Base-by-base conservation (phyloP, 176 grass and related monocot species). In the Lolium rigidum region DNA sequence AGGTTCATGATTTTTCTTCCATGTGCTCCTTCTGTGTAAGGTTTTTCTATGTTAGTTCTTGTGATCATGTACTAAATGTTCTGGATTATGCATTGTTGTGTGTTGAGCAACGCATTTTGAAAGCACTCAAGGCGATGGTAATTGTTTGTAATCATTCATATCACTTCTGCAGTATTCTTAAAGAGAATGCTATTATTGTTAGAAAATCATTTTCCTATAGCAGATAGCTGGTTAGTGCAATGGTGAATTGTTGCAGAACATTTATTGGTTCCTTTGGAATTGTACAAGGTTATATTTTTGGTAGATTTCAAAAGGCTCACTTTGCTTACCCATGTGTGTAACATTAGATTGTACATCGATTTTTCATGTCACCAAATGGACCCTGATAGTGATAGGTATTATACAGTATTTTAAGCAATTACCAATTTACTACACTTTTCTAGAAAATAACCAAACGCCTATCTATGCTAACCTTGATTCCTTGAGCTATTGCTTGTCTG, bases 181-280 rank as follows among this genome's bases (percentile, higher is more conserved):
- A 38, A 37, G 5, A 41, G 18, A 78, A 59, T 11, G 9, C 54
- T 57, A 10, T 57, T 31, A 7, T n/a, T 1, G 10, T 61, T 60
- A 21, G 20, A 44, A 78, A 37, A 57, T 58, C 9, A 58, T 20
- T 58, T 21, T 58, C 8, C 18, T 56, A 37, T 78, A 25, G 17
- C 14, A 78, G 75, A 78, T 78, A 58, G 6, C 11, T 57, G 57
- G 57, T 15, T 84, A 78, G 44, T 57, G 7, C 41, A 69, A 46
- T 60, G 46, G n/a, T 11, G 25, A 47, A 60, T 50, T 16, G 46
- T 16, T 90, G 72, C 47, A 75, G 31, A 49, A 49, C 24, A 50
- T 51, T 69, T 20, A 18, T 51, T 49, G n/a, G 20, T 26, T 74
- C 22, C 47, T 75, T 75, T 75, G 71, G 21, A 51, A 26, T 26